These are phyloP conservation scores for Agrocybe pediades DNA, from an alignment of 768 basidiomycete genomes.

Conservation along the genomic window DNA sequence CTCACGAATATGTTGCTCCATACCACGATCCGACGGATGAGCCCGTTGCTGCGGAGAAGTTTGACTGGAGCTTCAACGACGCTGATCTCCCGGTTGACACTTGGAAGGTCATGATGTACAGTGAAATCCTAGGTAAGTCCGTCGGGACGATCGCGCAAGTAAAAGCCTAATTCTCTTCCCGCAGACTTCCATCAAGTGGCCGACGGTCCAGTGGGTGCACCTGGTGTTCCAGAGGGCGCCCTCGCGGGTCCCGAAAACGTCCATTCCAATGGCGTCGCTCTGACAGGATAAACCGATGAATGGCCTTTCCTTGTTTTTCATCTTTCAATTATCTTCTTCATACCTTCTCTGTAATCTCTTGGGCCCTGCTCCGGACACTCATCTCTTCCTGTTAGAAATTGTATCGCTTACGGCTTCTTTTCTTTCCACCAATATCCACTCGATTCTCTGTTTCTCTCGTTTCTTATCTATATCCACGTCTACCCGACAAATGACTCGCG, in stretches of 20 bases:
- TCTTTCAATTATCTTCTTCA: not conserved
- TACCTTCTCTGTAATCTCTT: not conserved
- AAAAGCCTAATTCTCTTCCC: not conserved
- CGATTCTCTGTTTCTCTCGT: not conserved
- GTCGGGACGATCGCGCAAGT: not conserved
- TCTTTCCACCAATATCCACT: not conserved
- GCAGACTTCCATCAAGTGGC: conserved; percentile 83
- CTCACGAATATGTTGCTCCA: conserved; percentile 92
- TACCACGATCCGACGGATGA: conserved; percentile 99
- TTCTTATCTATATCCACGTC: not conserved
- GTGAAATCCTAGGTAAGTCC: conserved; percentile 86
- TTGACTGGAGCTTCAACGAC: conserved; percentile 99
- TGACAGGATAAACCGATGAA: conserved; percentile 13
- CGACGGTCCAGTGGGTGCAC: conserved; percentile 45
- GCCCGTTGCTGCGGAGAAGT: conserved; percentile 89
- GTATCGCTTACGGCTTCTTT: conserved; percentile 4
- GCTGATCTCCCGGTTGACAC: conserved; percentile 98
- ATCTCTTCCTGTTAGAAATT: conserved; percentile 9
- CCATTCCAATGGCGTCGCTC: conserved; percentile 14
- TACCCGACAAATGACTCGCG: too few species aligned
- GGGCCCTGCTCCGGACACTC: not conserved
- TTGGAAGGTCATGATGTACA: conserved; percentile 99
- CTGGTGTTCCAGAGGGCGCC: conserved; percentile 66
- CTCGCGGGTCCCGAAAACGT: conserved; percentile 60
- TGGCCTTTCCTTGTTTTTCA: not conserved